Evolutionary conservation across 2,329 filamentous ascomycete species (phyloP), one percentile per base, ranked within the genome.

Genomic region (Exserohilum rostratum): DNA sequence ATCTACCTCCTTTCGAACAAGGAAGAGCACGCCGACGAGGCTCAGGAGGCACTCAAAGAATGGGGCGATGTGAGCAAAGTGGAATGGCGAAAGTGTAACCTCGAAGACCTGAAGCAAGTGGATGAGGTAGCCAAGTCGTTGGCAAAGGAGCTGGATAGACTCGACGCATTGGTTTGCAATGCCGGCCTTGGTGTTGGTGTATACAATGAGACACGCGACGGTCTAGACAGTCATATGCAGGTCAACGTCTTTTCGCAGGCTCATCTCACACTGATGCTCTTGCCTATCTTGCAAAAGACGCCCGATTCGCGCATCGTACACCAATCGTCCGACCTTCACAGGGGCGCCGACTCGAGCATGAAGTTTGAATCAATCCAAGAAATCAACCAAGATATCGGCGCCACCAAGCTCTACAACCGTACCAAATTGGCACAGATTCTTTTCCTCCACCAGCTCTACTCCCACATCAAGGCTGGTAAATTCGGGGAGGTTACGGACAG

Each of bases 1-100:
- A 76, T 83, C 42, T 80, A 80, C 54, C 71, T 83, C 3, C 72
- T 83, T 3, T 79, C 79, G 15, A 79, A 79, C 55, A 82, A 82
- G 42, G 77, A 80, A 60, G 69, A 81, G 18, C 79, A 82, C 62
- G 74, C 78, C n/a, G 62, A 73, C 15, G 76, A 80, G 52, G 79
- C 80, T 0, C 65, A 78, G 39, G 69, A 78, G 46, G 73, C 71
- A 3, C 69, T 83, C 2, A 62, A 59, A 31, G 64, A 70, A 29
- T 82, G 76, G 57, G 79, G 82, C 39, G 79, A 83, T 50, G 60
- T 69, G 7, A 76, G 64, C 50, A 77, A 73, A 42, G 75, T 83
- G 9, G 75, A 81, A 40, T 78, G 77, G 61, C 66, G 77, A 12
- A 72, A 82, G 56, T 79, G 77, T 65, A 77, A 82, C 46, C 72